Base-by-base conservation (phyloP, 169 alveolate genomes). In the Eimeria sp. region DNA sequence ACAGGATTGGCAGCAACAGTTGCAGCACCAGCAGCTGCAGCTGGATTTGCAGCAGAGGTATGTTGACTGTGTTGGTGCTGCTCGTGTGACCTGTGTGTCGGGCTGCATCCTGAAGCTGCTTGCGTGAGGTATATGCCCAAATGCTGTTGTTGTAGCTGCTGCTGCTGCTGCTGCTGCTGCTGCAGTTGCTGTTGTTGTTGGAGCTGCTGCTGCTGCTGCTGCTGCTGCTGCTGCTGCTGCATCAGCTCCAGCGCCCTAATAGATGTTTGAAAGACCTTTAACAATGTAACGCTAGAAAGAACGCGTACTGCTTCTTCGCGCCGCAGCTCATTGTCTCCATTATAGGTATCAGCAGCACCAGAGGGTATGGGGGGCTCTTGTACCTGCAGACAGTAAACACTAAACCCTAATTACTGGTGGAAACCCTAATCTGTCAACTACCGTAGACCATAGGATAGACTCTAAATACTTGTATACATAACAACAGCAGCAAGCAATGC, bases 321-420 rank as follows among this genome's bases (percentile, higher is more conserved):
- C 43, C 45, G 43, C 57, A 7, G 20, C 89, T 78, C 65, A 11
- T n/a, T 18, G 65, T 27, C 34, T 1, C 27, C 65, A 9, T 20
- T 18, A 13, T 14, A 9, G 11, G 45, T 22, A 27, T 18, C 51
- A 7, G 51, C 25, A 7, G 84, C 51, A 11, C 51, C 84, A 45
- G 51, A 73, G 51, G 84, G 84, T 14, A 20, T 18, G 22, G 57
- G 57, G 43, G 84, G 84, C 57, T 73, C 84, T 30, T 14, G 51
- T 22, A 73, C 84, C 84, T 73, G 84, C 75, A 73, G 30, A 73
- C 84, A 45, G 51, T 73, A 73, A 73, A 54, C 61, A 1, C 61
- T 54, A 54, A 54, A 54, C 61, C 61, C 61, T 54, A 54, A 54
- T 11, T 14, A 7, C 61, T 54, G 16, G 16, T 14, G 20, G 10